These are phyloP conservation scores for Aquanectria penicillioides DNA, from an alignment of 2,329 filamentous ascomycete species.

Conservation along the genomic window DNA sequence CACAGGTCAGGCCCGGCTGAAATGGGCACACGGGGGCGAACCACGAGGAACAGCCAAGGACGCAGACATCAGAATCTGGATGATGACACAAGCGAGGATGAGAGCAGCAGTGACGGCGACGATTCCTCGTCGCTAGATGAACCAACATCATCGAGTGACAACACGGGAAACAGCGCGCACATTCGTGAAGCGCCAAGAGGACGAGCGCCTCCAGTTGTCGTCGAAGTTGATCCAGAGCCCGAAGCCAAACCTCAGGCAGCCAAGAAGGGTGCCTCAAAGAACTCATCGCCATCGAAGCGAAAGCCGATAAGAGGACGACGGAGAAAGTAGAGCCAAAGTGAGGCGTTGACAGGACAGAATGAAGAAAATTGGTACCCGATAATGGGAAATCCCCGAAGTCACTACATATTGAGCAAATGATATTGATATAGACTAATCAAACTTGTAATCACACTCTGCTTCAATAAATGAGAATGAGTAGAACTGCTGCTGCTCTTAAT, in stretches of 20 bases:
- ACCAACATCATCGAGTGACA: conserved; percentile 51
- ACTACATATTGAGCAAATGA: conserved; percentile 20
- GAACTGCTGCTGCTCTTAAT: too few species aligned
- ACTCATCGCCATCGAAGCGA: conserved; percentile 52
- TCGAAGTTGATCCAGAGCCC: conserved; percentile 47
- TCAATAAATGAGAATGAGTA: not conserved
- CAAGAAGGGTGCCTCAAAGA: conserved; percentile 52
- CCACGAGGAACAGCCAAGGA: conserved; percentile 47
- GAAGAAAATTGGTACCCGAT: conserved; percentile 17
- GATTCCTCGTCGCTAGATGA: conserved; percentile 44
- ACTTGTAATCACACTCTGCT: conserved; percentile 13
- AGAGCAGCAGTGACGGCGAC: conserved; percentile 41
- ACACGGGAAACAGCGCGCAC: conserved; percentile 48
- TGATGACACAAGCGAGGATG: too few species aligned
- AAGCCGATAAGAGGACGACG: conserved; percentile 49
- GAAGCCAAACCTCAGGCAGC: conserved; percentile 40
- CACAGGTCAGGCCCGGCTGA: conserved; percentile 50
- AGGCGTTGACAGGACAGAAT: not conserved
- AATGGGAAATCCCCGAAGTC: conserved; percentile 15
- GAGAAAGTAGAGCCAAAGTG: conserved; percentile 43
- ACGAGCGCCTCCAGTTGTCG: conserved; percentile 51
- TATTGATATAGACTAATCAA: conserved; percentile 23
- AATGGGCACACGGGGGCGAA: conserved; percentile 36
- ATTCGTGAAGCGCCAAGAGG: conserved; percentile 42
- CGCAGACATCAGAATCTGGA: conserved; percentile 45